phyloP scores from a whole-genome alignment of 805 yeast species.

The Candida pseudofarinosa region DNA sequence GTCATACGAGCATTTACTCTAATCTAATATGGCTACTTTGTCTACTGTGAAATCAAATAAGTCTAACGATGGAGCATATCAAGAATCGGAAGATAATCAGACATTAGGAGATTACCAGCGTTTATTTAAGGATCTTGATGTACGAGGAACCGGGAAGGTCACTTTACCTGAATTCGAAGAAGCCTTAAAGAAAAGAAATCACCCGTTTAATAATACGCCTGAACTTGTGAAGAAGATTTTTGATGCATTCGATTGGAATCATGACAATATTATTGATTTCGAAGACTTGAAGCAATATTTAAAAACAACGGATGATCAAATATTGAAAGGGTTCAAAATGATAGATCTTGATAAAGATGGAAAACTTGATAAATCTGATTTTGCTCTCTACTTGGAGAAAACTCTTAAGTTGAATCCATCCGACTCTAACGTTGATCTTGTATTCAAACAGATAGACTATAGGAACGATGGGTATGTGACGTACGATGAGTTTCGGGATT shows the following conservation, averaged over 20 bases:
- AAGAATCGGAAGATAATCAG: not conserved
- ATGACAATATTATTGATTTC: constrained; percentile 56
- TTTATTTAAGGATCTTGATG: constrained; percentile 34
- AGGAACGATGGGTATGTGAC: constrained; percentile 66
- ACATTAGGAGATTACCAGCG: constrained; percentile 23
- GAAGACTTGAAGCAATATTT: constrained; percentile 66
- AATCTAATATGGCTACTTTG: not conserved
- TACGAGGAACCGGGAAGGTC: constrained; percentile 44
- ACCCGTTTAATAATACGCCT: constrained; percentile 61
- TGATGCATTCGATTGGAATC: constrained; percentile 53
- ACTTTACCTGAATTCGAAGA: constrained; percentile 44
- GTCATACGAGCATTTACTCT: not conserved
- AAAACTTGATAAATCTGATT: constrained; percentile 57
- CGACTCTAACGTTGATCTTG: constrained; percentile 46
- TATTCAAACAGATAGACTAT: constrained; percentile 54
- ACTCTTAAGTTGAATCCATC: constrained; percentile 52
- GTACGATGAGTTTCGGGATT: constrained; percentile 82
- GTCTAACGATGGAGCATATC: not conserved
- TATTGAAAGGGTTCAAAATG: constrained; percentile 59
- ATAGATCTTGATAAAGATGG: constrained; percentile 77
- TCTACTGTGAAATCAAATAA: constrained; percentile 1
- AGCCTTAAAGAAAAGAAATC: constrained; percentile 47
- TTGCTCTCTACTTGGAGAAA: constrained; percentile 57
- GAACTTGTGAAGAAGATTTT: constrained; percentile 57
- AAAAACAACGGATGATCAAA: constrained; percentile 64